phyloP scores from a whole-genome alignment of 2,329 filamentous ascomycete genomes.

The Sporothrix brunneoviolacea region DNA sequence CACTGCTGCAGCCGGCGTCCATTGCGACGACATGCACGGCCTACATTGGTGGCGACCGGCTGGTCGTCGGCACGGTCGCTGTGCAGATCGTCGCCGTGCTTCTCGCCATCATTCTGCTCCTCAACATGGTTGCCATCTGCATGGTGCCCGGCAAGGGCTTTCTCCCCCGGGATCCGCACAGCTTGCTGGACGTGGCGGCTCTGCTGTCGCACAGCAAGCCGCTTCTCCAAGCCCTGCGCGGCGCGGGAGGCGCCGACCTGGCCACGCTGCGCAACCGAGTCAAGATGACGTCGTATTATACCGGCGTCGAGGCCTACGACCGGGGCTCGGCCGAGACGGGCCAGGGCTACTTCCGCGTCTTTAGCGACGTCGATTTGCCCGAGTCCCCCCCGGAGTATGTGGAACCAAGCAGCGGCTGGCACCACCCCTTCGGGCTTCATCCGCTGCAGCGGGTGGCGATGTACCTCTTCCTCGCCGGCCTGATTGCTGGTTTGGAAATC shows the following conservation, averaged over 20 bases:
- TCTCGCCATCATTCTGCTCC: constrained; percentile 22
- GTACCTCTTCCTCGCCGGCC: constrained; percentile 22
- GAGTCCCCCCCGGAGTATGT: constrained; percentile 15
- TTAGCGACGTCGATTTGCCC: constrained; percentile 15
- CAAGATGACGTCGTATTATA: constrained; percentile 24
- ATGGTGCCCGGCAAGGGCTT: constrained; percentile 27
- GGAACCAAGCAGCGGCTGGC: constrained; percentile 20
- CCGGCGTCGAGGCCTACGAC: constrained; percentile 31
- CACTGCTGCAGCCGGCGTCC: constrained; percentile 23
- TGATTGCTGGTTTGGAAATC: constrained; percentile 31
- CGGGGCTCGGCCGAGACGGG: constrained; percentile 17
- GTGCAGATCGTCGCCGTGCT: constrained; percentile 28
- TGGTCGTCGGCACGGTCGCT: constrained; percentile 25
- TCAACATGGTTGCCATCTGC: constrained; percentile 20
- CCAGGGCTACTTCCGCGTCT: constrained; percentile 23
- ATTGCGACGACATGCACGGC: constrained; percentile 21
- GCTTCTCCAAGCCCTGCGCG: constrained; percentile 29
- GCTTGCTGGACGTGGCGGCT: constrained; percentile 29
- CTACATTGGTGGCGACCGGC: constrained; percentile 24
- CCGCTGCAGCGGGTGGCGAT: constrained; percentile 24
- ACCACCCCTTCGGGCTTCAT: constrained; percentile 27
- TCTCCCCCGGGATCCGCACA: constrained; percentile 30
- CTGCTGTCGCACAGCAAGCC: constrained; percentile 31
- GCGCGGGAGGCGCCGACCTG: constrained; percentile 28
- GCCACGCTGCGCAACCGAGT: constrained; percentile 24